These are phyloP conservation scores for Leishmania guyanensis DNA, from an alignment of 208 protist species.

Conservation along the genomic window DNA sequence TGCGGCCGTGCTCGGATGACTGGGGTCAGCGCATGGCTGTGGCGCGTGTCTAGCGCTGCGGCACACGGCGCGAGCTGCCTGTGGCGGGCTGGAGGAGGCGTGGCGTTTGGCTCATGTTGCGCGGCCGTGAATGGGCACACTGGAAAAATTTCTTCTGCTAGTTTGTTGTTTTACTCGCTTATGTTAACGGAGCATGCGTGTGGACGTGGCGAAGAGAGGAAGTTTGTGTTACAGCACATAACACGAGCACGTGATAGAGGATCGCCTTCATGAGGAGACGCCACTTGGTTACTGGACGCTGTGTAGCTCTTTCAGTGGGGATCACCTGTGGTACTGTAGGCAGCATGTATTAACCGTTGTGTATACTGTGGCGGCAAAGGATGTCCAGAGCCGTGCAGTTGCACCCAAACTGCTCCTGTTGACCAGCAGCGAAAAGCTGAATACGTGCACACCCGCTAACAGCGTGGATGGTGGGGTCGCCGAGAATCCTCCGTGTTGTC, in stretches of 20 bases:
- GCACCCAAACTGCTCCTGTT: neutral
- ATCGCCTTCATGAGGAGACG: too few relatives aligned
- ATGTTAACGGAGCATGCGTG: too few relatives aligned
- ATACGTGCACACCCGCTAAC: neutral
- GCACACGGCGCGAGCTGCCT: neutral
- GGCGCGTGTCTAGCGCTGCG: neutral
- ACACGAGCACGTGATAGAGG: too few relatives aligned
- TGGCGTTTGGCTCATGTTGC: neutral
- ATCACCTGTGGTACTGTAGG: neutral
- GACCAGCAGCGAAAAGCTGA: neutral
- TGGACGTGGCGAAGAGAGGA: too few relatives aligned
- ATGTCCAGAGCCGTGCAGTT: neutral
- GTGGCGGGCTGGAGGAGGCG: neutral
- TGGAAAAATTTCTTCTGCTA: neutral
- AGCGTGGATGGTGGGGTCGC: neutral
- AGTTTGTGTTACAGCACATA: too few relatives aligned
- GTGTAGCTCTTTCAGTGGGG: neutral
- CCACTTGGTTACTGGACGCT: neutral
- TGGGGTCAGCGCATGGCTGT: neutral
- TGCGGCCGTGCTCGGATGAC: neutral
- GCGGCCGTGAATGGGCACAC: neutral
- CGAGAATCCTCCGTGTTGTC: neutral
- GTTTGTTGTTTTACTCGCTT: too few relatives aligned
- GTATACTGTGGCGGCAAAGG: neutral
- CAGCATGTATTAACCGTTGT: neutral